Percentiles rank a stretch among this genome's conserved stretches.
These are phyloP conservation scores for Golovinomyces cichoracearum DNA, from an alignment of 2,329 filamentous ascomycete species.

Conservation along the genomic window DNA sequence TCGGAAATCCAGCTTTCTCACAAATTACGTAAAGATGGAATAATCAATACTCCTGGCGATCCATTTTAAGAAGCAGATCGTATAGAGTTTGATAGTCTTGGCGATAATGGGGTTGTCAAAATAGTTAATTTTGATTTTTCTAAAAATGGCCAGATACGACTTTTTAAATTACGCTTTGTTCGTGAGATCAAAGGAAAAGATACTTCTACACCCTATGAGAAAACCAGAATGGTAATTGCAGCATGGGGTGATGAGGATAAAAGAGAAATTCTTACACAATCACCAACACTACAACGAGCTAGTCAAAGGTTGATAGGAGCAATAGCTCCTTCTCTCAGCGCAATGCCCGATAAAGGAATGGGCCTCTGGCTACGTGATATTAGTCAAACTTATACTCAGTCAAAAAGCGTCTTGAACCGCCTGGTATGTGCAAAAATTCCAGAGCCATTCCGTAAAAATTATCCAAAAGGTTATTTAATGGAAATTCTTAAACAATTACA, in stretches of 20 bases:
- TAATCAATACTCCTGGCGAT: background rate
- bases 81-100: background rate
- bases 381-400: background rate
- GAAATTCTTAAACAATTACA: conserved; percentile 1
- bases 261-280: conserved; percentile 2
- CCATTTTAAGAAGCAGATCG: background rate
- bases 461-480: background rate
- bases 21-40: background rate
- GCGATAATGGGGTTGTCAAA: conserved; percentile 1
- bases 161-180: background rate
- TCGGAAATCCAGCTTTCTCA: background rate
- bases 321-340: background rate
- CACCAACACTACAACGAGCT: conserved; percentile 2
- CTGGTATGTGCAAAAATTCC: background rate
- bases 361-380: background rate
- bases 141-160: background rate
- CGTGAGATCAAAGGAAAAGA: background rate
- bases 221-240: conserved; percentile 1
- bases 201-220: background rate
- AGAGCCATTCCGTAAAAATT: background rate
- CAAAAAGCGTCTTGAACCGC: background rate
- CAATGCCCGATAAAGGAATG: background rate
- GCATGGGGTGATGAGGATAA: conserved; percentile 3
- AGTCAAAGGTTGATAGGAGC: conserved; percentile 1
- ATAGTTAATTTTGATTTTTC: background rate